A percentile compares a stretch with the other conserved stretches of the same genome.
Conservation (phyloP, 78 protist species). For the slime mould (Dictyostelium discoideum) region DNA sequence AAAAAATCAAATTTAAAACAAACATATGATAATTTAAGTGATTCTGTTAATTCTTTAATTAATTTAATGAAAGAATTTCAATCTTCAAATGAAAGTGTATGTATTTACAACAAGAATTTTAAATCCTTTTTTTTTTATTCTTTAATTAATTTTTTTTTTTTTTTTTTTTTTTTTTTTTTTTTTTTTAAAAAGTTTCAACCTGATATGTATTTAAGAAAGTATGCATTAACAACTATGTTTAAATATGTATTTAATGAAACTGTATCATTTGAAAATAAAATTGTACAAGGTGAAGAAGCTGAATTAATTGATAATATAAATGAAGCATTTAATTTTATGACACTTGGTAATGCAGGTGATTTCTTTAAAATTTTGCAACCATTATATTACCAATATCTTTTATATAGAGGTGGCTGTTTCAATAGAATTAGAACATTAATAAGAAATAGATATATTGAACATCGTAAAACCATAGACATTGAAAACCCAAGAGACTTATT, state of each 20-base stretch:
- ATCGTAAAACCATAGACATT: not conserved
- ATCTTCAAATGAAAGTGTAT: not conserved
- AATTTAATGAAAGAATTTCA: not conserved
- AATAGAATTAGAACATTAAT: not conserved
- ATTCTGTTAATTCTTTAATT: not conserved
- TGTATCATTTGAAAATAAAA: constrained; percentile 10
- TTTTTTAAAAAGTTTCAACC: not conserved
- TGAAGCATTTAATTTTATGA: constrained; percentile 25
- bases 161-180: not conserved
- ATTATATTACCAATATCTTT: not conserved
- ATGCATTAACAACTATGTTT: constrained; percentile 26
- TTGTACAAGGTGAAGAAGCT: not conserved
- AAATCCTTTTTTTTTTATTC: not conserved
- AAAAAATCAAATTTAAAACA: constrained; percentile 35
- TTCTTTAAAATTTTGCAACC: not conserved
- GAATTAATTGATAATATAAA: not conserved
- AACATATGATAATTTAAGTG: not conserved
- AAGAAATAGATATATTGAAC: not conserved
- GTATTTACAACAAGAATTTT: not conserved
- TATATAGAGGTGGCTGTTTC: not conserved
- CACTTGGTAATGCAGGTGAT: not conserved
- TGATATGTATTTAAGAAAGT: constrained; percentile 5
- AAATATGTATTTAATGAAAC: constrained; percentile 23
- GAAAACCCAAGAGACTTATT: constrained; percentile 61
- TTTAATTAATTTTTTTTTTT: not conserved